Evolutionary conservation across 371 early-diverging fungal genomes (phyloP).

Genomic region (Apophysomyces variabilis): DNA sequence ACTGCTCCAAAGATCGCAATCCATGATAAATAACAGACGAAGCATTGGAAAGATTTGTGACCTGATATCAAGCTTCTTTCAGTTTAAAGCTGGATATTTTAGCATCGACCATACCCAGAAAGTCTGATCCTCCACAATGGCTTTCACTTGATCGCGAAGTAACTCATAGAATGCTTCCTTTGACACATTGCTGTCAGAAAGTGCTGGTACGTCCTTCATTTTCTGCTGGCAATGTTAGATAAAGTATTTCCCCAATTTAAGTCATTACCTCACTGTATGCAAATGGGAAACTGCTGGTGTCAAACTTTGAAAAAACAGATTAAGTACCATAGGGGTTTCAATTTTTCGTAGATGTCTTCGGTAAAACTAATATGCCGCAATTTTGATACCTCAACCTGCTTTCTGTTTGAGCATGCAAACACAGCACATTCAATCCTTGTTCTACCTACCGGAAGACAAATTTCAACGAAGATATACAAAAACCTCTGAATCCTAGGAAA

Average conservation of each 20-base stretch:
- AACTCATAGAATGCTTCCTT: slow-evolving; percentile 58
- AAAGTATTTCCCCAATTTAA: too few relatives aligned
- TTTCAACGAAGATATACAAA: neutral
- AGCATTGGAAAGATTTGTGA: slow-evolving; percentile 82
- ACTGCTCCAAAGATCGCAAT: slow-evolving; percentile 57
- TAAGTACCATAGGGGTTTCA: neutral
- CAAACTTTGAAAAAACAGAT: too few relatives aligned
- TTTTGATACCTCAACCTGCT: too few relatives aligned
- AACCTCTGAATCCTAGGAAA: neutral
- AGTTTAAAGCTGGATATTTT: neutral
- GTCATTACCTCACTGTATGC: too few relatives aligned
- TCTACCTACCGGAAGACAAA: neutral
- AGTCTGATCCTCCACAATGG: slow-evolving; percentile 54
- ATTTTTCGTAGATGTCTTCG: neutral
- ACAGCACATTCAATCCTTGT: neutral
- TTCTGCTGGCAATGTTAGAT: neutral
- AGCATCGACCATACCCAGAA: slow-evolving; percentile 42
- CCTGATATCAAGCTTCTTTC: slow-evolving; percentile 23
- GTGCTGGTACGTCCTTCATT: neutral
- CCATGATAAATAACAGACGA: slow-evolving; percentile 84
- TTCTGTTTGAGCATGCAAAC: neutral
- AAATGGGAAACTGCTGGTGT: too few relatives aligned
- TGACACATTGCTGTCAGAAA: slow-evolving; percentile 10
- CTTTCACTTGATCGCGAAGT: slow-evolving; percentile 43
- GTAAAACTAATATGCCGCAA: neutral